Evolutionary conservation across 805 yeast species (phyloP), one percentile per base, ranked within the genome.

Genomic region (Candida ipomoeae): DNA sequence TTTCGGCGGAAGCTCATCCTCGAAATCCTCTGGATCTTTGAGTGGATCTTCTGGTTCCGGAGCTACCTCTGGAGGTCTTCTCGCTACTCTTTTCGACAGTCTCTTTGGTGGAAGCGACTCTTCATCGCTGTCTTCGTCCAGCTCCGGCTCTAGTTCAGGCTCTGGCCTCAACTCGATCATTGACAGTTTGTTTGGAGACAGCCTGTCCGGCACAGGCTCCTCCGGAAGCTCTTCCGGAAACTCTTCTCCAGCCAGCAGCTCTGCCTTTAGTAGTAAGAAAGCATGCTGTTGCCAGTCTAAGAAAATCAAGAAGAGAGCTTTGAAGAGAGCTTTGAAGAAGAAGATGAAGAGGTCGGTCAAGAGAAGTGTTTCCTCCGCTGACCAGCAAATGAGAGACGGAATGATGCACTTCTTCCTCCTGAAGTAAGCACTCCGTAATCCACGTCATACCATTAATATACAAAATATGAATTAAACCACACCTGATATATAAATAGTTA

Each of bases 221-320:
- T 43, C 50, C n/a, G 35, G 46, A 23, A 36, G 44, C 33, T 34
- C 51, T 7, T 33, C 49, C 29, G 48, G 46, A 23, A 37, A 38
- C 33, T 35, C 51, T 6, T 33, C 49, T 26, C 47, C 43, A 15
- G 41, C 50, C n/a, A 43, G 54, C 20, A 26, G 51, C 10, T 17
- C 48, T 4, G 50, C 46, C 5, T 53, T 50, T 42, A 41, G 39
- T 37, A 48, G 48, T 31, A 46, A 50, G 20, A 53, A 53, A 37
- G 50, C 49, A 38, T 65, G 69, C 51, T 67, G 71, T 50, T 65
- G 68, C 48, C 54, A 63, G 3, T 43, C 57, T 10, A 52, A 48
- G 33, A 53, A 53, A 18, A 52, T 51, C 35, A 57, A 54, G 46
- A 55, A 57, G 49, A 53, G 58, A 47, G 56, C 58, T 18, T 49